Percentiles rank a stretch among this genome's conserved stretches.
Conservation (phyloP, 78 protist genomes). For the Dictyostelium discoideum region DNA sequence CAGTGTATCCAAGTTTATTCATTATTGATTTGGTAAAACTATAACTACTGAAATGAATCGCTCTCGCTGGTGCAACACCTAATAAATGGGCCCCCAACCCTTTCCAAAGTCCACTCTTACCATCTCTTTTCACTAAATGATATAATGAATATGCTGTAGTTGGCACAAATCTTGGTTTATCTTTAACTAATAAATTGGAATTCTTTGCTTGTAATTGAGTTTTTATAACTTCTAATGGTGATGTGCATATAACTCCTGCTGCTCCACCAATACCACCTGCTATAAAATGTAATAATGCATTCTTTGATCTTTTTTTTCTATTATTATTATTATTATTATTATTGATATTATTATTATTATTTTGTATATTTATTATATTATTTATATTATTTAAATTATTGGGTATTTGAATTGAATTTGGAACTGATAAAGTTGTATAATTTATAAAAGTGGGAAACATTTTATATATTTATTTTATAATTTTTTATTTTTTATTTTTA, state of each 20-base stretch:
- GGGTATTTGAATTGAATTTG: not conserved
- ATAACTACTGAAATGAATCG: conserved; percentile 77
- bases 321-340: not conserved
- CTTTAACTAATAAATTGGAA: conserved; percentile 17
- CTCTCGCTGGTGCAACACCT: conserved; percentile 82
- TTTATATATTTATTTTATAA: not conserved
- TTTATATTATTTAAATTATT: conserved; percentile 1
- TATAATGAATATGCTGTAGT: conserved; percentile 39
- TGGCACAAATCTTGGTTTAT: conserved; percentile 66
- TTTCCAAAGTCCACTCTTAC: conserved; percentile 55
- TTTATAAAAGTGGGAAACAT: not conserved
- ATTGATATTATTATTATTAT: not conserved
- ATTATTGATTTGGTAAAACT: conserved; percentile 46
- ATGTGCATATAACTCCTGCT: conserved; percentile 46
- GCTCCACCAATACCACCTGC: conserved; percentile 80
- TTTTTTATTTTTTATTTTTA: not conserved
- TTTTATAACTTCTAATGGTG: conserved; percentile 67
- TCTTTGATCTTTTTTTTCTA: conserved; percentile 46
- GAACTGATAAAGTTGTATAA: not conserved
- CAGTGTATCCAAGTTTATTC: conserved; percentile 47
- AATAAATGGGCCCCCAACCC: conserved; percentile 67
- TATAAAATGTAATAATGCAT: conserved; percentile 65
- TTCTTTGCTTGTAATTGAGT: conserved; percentile 64
- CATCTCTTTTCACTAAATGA: conserved; percentile 56
- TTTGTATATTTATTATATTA: not conserved